phyloP scores from a whole-genome alignment of 345 rosid species.

The Schrenkiella parvula region DNA sequence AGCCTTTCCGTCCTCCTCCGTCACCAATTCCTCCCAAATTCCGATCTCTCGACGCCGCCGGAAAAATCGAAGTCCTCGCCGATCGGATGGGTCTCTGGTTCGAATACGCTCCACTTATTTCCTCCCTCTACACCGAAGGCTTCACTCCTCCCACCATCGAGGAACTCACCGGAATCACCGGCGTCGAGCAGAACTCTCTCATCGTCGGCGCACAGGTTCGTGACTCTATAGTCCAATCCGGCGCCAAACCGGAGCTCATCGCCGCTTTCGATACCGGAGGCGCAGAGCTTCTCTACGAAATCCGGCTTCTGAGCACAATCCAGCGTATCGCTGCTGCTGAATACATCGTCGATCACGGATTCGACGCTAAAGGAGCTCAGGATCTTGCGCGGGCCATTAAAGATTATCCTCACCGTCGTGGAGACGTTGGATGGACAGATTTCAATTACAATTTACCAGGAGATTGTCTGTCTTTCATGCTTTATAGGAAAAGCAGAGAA shows the following conservation, averaged over 20 bases:
- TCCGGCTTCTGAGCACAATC: constrained; percentile 50
- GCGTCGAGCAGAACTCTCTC: constrained; percentile 79
- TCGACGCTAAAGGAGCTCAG: constrained; percentile 56
- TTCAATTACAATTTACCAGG: constrained; percentile 69
- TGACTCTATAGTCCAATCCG: constrained; percentile 54
- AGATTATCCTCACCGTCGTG: constrained; percentile 76
- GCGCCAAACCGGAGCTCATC: constrained; percentile 50
- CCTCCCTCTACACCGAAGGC: constrained; percentile 73
- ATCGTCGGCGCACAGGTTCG: constrained; percentile 80
- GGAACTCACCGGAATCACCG: constrained; percentile 70
- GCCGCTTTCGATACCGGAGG: constrained; percentile 64
- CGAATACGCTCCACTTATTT: constrained; percentile 83
- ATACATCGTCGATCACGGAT: constrained; percentile 35
- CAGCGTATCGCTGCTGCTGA: constrained; percentile 65
- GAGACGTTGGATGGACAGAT: constrained; percentile 49
- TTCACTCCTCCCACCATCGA: constrained; percentile 66
- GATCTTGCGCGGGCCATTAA: constrained; percentile 79
- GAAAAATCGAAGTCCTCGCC: constrained; percentile 65
- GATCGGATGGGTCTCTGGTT: constrained; percentile 81
- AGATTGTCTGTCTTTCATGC: constrained; percentile 77
- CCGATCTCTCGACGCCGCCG: constrained; percentile 59
- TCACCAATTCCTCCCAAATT: constrained; percentile 67
- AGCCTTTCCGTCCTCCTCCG: constrained; percentile 89
- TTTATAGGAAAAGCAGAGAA: constrained; percentile 66
- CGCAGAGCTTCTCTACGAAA: constrained; percentile 75